Evolutionary conservation across 2,329 filamentous ascomycete species (phyloP), one percentile per base, ranked within the genome.

Genomic region (Penicillium fuscoglaucum): DNA sequence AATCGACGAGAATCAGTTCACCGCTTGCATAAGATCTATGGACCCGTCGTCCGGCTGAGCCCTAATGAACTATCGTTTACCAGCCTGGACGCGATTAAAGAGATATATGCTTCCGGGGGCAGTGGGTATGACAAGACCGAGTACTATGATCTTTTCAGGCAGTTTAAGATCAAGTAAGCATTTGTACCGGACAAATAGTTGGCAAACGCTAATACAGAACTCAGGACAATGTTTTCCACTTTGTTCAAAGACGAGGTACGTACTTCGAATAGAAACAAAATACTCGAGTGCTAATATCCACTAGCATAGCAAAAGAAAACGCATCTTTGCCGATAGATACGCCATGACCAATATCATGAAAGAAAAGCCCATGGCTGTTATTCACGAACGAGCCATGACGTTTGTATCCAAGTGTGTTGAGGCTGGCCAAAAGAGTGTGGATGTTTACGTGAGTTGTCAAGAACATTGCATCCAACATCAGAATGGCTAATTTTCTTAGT

Each of bases 291-390:
- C 56, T 66, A 9, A 65, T 28, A 15, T 35, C 8, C 17, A 29
- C 8, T 51, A 88, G 83, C 87, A 90, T 67, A 84, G 83, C 31
- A 83, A 81, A 61, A 81, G 85, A 59, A 88, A 86, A 68, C 80
- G 86, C 29, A 76, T 87, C 48, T 78, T 90, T 45, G 87, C 87
- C 1, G 85, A 89, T 66, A 80, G 86, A 31, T 90, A 90, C 69
- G 84, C 87, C 31, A 90, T 89, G 72, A 85, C 83, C 54, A 90
- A 88, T 67, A 77, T 90, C 50, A 80, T 88, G 74, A 82, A 82
- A 31, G 70, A 80, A 5, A 75, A 76, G 2, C 82, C 85, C 2
- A 71, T 89, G 29, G 71, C 77, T 5, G 86, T 84, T 2, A 85
- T 90, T 49, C 74, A 81, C 53, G 80, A 85, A 61, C 78, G 85